Base-by-base conservation (phyloP, 2,329 filamentous ascomycete genomes). In the Beauveria sp. region DNA sequence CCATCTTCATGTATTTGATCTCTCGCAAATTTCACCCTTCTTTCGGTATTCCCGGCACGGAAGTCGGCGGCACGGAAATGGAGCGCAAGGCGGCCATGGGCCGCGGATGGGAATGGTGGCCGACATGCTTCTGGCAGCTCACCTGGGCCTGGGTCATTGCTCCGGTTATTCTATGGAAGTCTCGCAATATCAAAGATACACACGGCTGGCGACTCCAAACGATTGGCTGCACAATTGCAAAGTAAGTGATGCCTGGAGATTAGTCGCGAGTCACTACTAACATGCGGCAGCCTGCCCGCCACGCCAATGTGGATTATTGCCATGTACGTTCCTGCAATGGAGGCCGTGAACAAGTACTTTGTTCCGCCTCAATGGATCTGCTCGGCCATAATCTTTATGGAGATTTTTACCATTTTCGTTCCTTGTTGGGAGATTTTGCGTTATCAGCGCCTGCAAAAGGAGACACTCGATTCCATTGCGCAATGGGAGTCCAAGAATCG, bases 41-140 rank as follows among this genome's bases (percentile, higher is more conserved):
- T 5, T 87, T 83, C 54, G 81, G 84, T 52, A 78, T 85, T 20
- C 84, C 84, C 7, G 80, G 82, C 46, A 84, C 83, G 30, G 84
- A 85, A 63, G 82, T 86, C 55, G 66, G 70, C 26, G 81, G 80
- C 28, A 83, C 80, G 3, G 76, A 80, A 10, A 77, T 79, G 61
- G 78, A 83, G 48, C 73, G 78, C 44, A 73, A 75, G 40, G 72
- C 76, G 20, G 69, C 75, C 16, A 77, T 79, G 66, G 70, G 71
- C 53, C 68, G 75, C 20, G 86, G 87, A 2, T 86, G 80, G 77
- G 87, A 89, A 73, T 90, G 86, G 86, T 80, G 83, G 73, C 82
- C 83, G 2, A 82, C 80, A 0, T 77, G 84, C 43, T 71, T 84
- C 26, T 87, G 84, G 84, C 84, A 86, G 65, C 76, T 84, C 50